Percentiles rank a stretch among this genome's conserved stretches.
phyloP scores from a whole-genome alignment of 164 flowering plant species.

The Santalum album region DNA sequence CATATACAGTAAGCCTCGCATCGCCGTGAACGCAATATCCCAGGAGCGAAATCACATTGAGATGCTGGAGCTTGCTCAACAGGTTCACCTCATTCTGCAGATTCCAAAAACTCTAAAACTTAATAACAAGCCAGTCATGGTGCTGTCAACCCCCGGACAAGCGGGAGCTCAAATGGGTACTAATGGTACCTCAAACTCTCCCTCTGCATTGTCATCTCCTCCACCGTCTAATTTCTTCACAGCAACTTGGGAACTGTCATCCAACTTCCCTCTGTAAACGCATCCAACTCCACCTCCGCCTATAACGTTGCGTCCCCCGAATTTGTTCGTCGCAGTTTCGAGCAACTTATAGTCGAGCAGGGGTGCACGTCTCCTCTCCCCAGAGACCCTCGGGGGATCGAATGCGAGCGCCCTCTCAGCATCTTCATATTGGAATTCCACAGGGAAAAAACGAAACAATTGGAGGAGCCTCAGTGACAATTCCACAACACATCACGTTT shows the following conservation, averaged over 20 bases:
- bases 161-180: not conserved
- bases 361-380: constrained; percentile 44
- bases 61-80: constrained; percentile 65
- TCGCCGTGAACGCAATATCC: constrained; percentile 58
- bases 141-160: not conserved
- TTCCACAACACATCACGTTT: not conserved
- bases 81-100: constrained; percentile 84
- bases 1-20: constrained; percentile 66
- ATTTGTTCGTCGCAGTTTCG: constrained; percentile 62
- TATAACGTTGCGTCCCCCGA: constrained; percentile 39
- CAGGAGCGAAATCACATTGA: constrained; percentile 63
- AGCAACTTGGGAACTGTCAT: constrained; percentile 46
- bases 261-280: constrained; percentile 68
- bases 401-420: constrained; percentile 36
- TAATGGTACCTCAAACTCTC: constrained; percentile 64
- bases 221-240: constrained; percentile 57
- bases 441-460: constrained; percentile 10
- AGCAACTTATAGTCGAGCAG: constrained; percentile 50
- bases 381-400: constrained; percentile 28
- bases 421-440: constrained; percentile 25
- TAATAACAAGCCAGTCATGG: constrained; percentile 4
- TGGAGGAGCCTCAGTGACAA: constrained; percentile 2
- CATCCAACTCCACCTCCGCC: constrained; percentile 80
- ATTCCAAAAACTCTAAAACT: constrained; percentile 3
- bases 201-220: constrained; percentile 43